Evolutionary conservation across 2,329 filamentous ascomycete genomes (phyloP).

Genomic region (Neodidymelliopsis sp.): DNA sequence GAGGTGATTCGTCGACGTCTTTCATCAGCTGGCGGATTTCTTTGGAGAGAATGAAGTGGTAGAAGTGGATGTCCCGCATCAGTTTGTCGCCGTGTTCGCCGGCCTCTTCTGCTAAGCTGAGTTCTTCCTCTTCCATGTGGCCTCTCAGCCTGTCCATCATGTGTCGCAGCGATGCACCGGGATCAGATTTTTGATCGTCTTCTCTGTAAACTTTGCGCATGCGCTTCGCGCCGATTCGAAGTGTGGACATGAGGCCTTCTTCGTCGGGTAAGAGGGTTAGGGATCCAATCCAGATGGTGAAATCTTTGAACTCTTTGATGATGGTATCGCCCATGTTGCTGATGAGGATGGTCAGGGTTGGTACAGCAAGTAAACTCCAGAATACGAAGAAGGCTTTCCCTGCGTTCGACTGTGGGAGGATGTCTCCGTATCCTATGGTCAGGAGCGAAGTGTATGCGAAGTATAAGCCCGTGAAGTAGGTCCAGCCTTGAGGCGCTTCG

Average conservation of each 20-base stretch:
- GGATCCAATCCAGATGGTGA: constrained; percentile 64
- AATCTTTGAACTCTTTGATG: constrained; percentile 61
- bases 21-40: constrained; percentile 55
- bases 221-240: constrained; percentile 40
- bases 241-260: constrained; percentile 47
- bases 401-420: constrained; percentile 56
- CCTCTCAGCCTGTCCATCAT: constrained; percentile 44
- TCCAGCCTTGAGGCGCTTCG: constrained; percentile 57
- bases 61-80: constrained; percentile 60
- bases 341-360: constrained; percentile 62
- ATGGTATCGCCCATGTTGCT: constrained; percentile 63
- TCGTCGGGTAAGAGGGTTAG: constrained; percentile 63
- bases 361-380: constrained; percentile 63
- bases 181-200: constrained; percentile 10
- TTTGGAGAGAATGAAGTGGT: constrained; percentile 56
- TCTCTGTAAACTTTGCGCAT: constrained; percentile 26
- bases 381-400: constrained; percentile 65
- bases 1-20: constrained; percentile 50
- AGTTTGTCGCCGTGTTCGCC: constrained; percentile 52
- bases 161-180: constrained; percentile 21
- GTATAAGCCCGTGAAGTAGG: constrained; percentile 61
- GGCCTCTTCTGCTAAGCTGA: constrained; percentile 52
- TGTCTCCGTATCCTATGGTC: constrained; percentile 65
- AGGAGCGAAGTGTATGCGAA: constrained; percentile 62
- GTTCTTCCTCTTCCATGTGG: constrained; percentile 53